Percentiles rank a stretch among this genome's conserved stretches.
These are phyloP conservation scores for Ophiocytium majus DNA, from an alignment of 352 stramenopile genomes.

Conservation along the genomic window DNA sequence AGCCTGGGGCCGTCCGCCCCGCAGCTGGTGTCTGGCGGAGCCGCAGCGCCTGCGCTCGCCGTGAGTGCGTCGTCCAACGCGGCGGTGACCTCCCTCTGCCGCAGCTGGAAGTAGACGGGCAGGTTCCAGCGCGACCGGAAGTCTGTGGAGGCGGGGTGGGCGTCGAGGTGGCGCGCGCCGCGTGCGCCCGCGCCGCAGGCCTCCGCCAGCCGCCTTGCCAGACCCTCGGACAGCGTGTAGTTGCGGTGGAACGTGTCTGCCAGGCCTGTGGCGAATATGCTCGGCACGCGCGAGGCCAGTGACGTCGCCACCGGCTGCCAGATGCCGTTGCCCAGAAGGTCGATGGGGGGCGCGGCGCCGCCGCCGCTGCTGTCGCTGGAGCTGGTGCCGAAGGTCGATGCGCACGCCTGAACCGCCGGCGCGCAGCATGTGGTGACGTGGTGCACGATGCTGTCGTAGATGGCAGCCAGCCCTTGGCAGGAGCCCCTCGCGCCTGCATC, in stretches of 20 bases:
- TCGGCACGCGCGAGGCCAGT: slow-evolving; percentile 28
- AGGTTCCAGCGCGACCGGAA: slow-evolving; percentile 55
- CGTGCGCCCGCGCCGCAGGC: slow-evolving; percentile 17
- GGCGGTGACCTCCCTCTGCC: slow-evolving; percentile 36
- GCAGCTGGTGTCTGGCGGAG: background rate
- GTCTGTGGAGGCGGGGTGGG: slow-evolving; percentile 28
- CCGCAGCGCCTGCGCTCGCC: background rate
- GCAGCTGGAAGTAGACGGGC: slow-evolving; percentile 53
- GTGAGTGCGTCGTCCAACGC: slow-evolving; percentile 28
- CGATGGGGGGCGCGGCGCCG: slow-evolving; percentile 26
- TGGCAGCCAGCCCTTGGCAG: slow-evolving; percentile 1
- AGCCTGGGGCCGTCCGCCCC: background rate
- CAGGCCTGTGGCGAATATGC: slow-evolving; percentile 52
- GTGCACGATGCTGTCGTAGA: slow-evolving; percentile 17
- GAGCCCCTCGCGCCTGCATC: slow-evolving; percentile 13
- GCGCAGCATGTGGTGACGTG: background rate
- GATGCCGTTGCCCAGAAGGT: slow-evolving; percentile 46
- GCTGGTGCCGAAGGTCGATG: slow-evolving; percentile 32
- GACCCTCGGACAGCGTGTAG: slow-evolving; percentile 39
- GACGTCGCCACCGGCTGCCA: slow-evolving; percentile 41
- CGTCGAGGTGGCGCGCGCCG: slow-evolving; percentile 26
- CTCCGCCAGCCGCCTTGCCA: slow-evolving; percentile 29
- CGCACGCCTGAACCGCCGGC: slow-evolving; percentile 23
- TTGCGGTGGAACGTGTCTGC: slow-evolving; percentile 39
- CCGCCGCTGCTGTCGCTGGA: background rate